Base-by-base conservation (phyloP, 2,329 filamentous ascomycete species). In the Myrmaecium sp. region DNA sequence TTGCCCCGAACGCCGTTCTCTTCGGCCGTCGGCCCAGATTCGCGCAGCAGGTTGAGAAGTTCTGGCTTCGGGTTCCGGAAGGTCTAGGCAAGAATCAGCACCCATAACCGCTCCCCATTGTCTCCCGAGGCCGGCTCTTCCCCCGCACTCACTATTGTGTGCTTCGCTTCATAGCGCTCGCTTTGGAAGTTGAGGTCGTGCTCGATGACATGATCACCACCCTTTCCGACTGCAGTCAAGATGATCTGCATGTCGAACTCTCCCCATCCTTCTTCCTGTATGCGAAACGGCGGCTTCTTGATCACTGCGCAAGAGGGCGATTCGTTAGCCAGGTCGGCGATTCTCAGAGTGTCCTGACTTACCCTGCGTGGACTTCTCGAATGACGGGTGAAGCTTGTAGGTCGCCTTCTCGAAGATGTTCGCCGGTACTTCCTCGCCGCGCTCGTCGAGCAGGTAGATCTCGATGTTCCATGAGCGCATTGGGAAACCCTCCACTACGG, bases 221-320 rank as follows among this genome's bases (percentile, higher is more conserved):
- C 76, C 62, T 94, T 94, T 54, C 89, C 82, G 16, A 77, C 73
- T 22, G 77, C 79, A 46, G 74, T 77, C 40, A 91, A 66, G 34
- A 79, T 71, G 44, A 95, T 89, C 25, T 63, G 65, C 73, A 98
- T 86, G 49, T 95, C 89, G 51, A 98, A 98, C 58, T 95, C 89
- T 45, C 89, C 89, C 89, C 89, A 98, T 40, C 89, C 89, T 56
- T 94, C 80, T 55, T 98, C 92, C 36, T 72, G 64, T 54, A 92
- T 92, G 37, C 66, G 67, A 59, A 95, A 98, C 0, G 89, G 89
- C 1, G 83, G 70, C 37, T 78, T 74, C 46, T 74, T 75, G 59
- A 93, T 77, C 14, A 70, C 80, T 89, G 39, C 27, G 13, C 2
- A 5, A 21, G 11, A 14, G 7, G 5, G 16, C 13, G 17, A n/a